These are phyloP conservation scores for Chrysochromulina parva DNA, from an alignment of 78 protist species.

Conservation along the genomic window DNA sequence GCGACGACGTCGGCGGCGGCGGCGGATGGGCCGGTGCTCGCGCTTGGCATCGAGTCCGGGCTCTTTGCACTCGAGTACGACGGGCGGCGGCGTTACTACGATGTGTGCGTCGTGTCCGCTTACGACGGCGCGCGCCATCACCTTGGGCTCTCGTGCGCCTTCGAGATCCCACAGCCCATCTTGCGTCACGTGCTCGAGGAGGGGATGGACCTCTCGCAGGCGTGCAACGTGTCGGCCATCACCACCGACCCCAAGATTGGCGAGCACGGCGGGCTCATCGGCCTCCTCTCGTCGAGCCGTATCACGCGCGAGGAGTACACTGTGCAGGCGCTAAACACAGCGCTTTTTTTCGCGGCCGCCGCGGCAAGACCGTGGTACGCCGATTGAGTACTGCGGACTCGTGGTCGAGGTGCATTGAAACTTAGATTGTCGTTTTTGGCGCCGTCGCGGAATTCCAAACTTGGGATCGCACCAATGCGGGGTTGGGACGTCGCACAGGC, in stretches of 20 bases:
- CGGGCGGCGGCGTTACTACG: background rate
- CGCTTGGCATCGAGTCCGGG: background rate
- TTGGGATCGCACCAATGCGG: too few species aligned
- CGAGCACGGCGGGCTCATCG: background rate
- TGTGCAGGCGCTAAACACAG: background rate
- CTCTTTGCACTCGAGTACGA: background rate
- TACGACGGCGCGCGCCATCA: background rate
- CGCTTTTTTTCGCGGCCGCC: background rate
- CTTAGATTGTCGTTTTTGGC: too few species aligned
- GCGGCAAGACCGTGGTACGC: too few species aligned
- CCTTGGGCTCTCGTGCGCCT: background rate
- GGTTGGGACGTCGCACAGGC: too few species aligned
- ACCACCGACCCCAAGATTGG: background rate
- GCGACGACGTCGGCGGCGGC: background rate
- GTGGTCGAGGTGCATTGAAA: too few species aligned
- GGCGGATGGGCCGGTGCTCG: background rate
- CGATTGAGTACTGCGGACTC: too few species aligned
- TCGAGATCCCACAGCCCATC: background rate
- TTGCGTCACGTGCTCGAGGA: background rate
- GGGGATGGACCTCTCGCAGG: background rate
- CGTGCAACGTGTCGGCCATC: background rate
- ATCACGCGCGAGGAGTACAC: background rate
- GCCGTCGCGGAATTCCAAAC: too few species aligned
- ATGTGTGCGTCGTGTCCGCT: background rate
- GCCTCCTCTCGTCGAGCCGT: background rate